These are phyloP conservation scores for Talaromyces borbonicus DNA, from an alignment of 495 filamentous ascomycete species.

Conservation along the genomic window DNA sequence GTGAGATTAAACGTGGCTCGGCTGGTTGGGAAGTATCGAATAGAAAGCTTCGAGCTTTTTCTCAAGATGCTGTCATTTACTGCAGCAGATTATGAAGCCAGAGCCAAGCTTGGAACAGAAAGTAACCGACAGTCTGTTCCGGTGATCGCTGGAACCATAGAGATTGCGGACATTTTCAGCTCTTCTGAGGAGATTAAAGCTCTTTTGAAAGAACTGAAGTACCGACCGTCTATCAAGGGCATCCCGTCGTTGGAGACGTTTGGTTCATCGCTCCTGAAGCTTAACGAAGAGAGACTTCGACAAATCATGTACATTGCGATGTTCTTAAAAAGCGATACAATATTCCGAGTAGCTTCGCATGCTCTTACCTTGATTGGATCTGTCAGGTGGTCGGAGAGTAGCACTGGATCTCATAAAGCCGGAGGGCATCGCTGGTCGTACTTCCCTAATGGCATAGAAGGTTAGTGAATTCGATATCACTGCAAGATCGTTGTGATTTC, in stretches of 20 bases:
- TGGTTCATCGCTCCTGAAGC: conserved; percentile 17
- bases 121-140: conserved; percentile 21
- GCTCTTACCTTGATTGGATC: conserved; percentile 61
- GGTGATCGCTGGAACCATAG: conserved; percentile 23
- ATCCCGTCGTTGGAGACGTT: conserved; percentile 18
- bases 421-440: conserved; percentile 55
- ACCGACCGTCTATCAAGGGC: conserved; percentile 20
- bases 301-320: conserved; percentile 28
- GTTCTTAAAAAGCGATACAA: conserved; percentile 16
- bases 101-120: conserved; percentile 14
- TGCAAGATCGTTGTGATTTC: neutral
- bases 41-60: conserved; percentile 30
- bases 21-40: conserved; percentile 17
- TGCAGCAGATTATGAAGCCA: conserved; percentile 11
- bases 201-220: conserved; percentile 13
- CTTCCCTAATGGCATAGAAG: conserved; percentile 63
- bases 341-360: conserved; percentile 25
- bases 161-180: conserved; percentile 30
- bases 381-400: conserved; percentile 41
- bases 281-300: conserved; percentile 33
- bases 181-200: conserved; percentile 18
- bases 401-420: conserved; percentile 14
- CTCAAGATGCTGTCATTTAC: conserved; percentile 26
- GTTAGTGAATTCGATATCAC: conserved; percentile 25
- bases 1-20: conserved; percentile 8